Conservation (phyloP, 2,329 filamentous ascomycete species). For the Alternaria sp. region DNA sequence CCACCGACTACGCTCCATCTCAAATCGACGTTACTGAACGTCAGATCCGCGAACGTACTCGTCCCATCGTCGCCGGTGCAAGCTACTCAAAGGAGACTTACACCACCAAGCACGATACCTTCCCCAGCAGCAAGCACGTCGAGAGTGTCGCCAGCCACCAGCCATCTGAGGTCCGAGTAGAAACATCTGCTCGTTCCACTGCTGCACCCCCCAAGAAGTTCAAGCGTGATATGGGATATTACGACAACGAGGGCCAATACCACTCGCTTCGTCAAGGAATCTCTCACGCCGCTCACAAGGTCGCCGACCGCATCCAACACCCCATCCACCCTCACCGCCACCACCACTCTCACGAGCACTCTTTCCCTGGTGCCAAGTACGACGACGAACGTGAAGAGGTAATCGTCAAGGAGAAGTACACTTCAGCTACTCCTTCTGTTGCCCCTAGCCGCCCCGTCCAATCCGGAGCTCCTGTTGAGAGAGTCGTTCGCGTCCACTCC, state of each 20-base stretch:
- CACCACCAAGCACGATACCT: slow-evolving; percentile 52
- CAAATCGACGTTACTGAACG: slow-evolving; percentile 65
- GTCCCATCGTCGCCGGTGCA: slow-evolving; percentile 60
- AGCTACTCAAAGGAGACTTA: slow-evolving; percentile 52
- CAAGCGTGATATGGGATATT: slow-evolving; percentile 76
- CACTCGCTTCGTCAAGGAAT: slow-evolving; percentile 77
- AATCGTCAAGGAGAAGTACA: slow-evolving; percentile 57
- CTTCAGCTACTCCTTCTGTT: slow-evolving; percentile 41
- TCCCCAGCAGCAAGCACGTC: slow-evolving; percentile 47
- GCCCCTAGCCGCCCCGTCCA: slow-evolving; percentile 46
- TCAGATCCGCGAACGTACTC: slow-evolving; percentile 71
- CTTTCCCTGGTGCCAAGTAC: slow-evolving; percentile 45
- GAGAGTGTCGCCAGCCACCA: slow-evolving; percentile 50
- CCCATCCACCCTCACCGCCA: slow-evolving; percentile 67
- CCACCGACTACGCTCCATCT: slow-evolving; percentile 64
- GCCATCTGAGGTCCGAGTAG: slow-evolving; percentile 59
- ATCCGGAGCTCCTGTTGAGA: slow-evolving; percentile 48
- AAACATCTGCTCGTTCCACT: slow-evolving; percentile 59
- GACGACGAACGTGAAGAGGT: slow-evolving; percentile 55
- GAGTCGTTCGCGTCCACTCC: slow-evolving; percentile 39
- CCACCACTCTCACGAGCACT: slow-evolving; percentile 52
- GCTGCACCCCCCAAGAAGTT: slow-evolving; percentile 60
- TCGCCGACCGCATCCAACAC: slow-evolving; percentile 70
- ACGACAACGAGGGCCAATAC: slow-evolving; percentile 80
- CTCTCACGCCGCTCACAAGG: slow-evolving; percentile 61